These are phyloP conservation scores for Myxozyma geophila DNA, from an alignment of 805 yeast species.

Conservation along the genomic window DNA sequence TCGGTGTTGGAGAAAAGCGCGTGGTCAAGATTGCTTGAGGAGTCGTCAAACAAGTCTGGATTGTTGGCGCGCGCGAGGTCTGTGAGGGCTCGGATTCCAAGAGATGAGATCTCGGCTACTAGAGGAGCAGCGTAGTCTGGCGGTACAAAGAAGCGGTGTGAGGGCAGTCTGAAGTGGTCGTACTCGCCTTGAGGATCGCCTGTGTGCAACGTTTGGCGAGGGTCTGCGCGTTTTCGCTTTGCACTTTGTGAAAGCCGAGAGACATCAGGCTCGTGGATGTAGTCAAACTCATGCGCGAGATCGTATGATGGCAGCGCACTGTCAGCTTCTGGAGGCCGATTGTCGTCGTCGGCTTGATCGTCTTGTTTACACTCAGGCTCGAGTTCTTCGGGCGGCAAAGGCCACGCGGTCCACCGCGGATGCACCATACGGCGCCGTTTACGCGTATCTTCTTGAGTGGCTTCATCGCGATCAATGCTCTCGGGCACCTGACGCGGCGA, in stretches of 20 bases:
- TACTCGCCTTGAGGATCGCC: slow-evolving; percentile 7
- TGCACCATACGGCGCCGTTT: neutral
- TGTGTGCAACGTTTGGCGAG: neutral
- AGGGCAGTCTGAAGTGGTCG: slow-evolving; percentile 15
- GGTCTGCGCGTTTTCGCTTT: neutral
- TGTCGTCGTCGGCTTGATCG: slow-evolving; percentile 7
- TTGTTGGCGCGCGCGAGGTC: neutral
- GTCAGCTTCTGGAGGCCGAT: neutral
- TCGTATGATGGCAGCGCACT: neutral
- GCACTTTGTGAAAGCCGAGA: neutral
- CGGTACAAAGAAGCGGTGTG: slow-evolving; percentile 8
- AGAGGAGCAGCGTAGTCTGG: slow-evolving; percentile 4
- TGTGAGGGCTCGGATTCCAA: slow-evolving; percentile 16
- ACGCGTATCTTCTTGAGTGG: neutral
- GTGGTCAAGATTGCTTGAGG: neutral
- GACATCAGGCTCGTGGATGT: neutral
- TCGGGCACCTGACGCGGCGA: neutral
- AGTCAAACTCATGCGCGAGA: neutral
- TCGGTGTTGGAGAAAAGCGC: slow-evolving; percentile 8
- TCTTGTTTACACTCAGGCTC: neutral
- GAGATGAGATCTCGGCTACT: slow-evolving; percentile 22
- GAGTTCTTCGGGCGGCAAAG: slow-evolving; percentile 14
- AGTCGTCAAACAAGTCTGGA: neutral
- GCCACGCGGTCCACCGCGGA: slow-evolving; percentile 28
- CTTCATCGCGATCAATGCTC: too few relatives aligned